phyloP scores from a whole-genome alignment of 495 filamentous ascomycete genomes.

The Aspergillus bridgeri region DNA sequence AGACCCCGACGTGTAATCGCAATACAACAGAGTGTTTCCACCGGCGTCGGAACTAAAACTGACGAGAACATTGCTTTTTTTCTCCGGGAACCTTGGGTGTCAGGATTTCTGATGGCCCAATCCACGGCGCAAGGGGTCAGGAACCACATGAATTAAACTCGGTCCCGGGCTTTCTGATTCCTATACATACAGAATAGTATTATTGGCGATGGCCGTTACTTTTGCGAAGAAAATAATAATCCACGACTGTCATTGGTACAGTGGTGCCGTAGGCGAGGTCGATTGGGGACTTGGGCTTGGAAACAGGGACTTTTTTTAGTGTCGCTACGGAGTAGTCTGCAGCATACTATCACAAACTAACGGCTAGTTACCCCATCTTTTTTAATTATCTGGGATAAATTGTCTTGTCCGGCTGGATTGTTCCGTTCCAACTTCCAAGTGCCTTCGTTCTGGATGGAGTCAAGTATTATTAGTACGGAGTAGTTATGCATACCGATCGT shows the following conservation, averaged over 20 bases:
- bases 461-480: too few relatives aligned
- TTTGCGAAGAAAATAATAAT: background rate
- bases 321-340: background rate
- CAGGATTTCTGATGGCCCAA: background rate
- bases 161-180: too few relatives aligned
- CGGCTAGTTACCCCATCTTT: background rate
- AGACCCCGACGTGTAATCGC: constrained; percentile 7
- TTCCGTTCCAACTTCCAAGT: background rate
- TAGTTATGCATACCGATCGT: too few relatives aligned
- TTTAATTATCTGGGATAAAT: background rate
- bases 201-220: background rate
- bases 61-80: constrained; percentile 2
- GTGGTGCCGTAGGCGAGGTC: background rate
- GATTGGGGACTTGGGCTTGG: background rate
- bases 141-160: background rate
- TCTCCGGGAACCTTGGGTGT: constrained; percentile 9
- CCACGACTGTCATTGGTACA: background rate
- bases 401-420: background rate
- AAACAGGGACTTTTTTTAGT: background rate
- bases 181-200: too few relatives aligned
- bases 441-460: background rate
- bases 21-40: constrained; percentile 15
- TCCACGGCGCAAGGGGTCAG: background rate
- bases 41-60: constrained; percentile 18
- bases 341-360: background rate